These are phyloP conservation scores for Serendipita vermifera DNA, from an alignment of 768 basidiomycete species.

Conservation along the genomic window DNA sequence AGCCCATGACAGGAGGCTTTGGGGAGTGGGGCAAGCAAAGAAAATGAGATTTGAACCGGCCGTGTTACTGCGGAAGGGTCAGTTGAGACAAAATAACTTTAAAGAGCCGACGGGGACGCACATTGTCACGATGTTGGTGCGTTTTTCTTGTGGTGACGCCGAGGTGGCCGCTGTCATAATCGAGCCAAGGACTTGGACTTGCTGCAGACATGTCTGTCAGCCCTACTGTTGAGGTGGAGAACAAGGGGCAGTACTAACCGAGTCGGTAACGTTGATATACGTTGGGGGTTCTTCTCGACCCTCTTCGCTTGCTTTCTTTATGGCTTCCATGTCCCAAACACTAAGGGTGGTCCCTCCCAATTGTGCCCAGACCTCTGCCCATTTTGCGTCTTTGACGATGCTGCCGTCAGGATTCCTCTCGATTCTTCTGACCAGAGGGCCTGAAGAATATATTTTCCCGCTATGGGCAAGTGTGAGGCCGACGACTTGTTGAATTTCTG, in stretches of 20 bases:
- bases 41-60: slow-evolving; percentile 83
- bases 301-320: slow-evolving; percentile 68
- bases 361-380: slow-evolving; percentile 83
- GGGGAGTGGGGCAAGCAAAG: slow-evolving; percentile 69
- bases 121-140: slow-evolving; percentile 70
- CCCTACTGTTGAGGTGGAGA: slow-evolving; percentile 13
- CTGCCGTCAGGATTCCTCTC: slow-evolving; percentile 71
- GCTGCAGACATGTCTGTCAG: slow-evolving; percentile 30
- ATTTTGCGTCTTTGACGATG: slow-evolving; percentile 59
- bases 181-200: slow-evolving; percentile 64
- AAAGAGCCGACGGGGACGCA: too few species aligned
- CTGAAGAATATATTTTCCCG: slow-evolving; percentile 79
- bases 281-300: slow-evolving; percentile 75
- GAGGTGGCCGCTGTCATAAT: slow-evolving; percentile 49
- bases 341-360: slow-evolving; percentile 80
- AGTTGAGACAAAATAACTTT: too few species aligned
- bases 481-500: slow-evolving; percentile 72
- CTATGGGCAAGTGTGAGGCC: slow-evolving; percentile 61
- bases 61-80: slow-evolving; percentile 60
- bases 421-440: slow-evolving; percentile 60
- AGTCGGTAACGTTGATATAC: slow-evolving; percentile 81
- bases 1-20: slow-evolving; percentile 74
- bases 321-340: slow-evolving; percentile 82
- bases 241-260: slow-evolving; percentile 39
- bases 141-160: slow-evolving; percentile 40